Conservation (phyloP, 495 filamentous ascomycete species). For the Bryoglossum gracile region DNA sequence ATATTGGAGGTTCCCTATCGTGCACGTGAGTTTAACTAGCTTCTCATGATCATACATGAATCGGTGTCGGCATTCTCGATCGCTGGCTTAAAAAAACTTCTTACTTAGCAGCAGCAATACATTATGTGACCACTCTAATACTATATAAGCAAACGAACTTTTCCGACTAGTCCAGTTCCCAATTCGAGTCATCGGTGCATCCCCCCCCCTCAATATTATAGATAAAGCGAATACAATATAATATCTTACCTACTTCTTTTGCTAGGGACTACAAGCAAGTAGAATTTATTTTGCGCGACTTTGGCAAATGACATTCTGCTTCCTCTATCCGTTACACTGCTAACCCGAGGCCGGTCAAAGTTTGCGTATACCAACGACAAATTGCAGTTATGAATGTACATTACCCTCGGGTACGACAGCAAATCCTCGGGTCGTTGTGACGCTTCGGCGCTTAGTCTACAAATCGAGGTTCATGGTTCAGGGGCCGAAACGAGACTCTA, state of each 20-base stretch:
- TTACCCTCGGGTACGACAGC: conserved; percentile 9
- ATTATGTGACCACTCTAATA: no score
- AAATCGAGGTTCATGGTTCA: conserved; percentile 11
- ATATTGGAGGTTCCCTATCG: no score
- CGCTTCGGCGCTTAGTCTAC: conserved; percentile 13
- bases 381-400: conserved; percentile 15
- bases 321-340: conserved; percentile 21
- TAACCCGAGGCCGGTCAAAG: conserved; percentile 13
- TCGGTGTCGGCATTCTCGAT: no score
- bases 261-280: conserved; percentile 17
- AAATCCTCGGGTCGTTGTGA: conserved; percentile 9
- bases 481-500: conserved; percentile 11
- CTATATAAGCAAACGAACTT: no score
- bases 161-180: conserved; percentile 15
- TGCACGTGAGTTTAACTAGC: no score
- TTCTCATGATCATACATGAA: no score
- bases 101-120: no score
- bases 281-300: conserved; percentile 19
- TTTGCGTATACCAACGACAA: conserved; percentile 16
- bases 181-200: conserved; percentile 14
- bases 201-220: conserved; percentile 7
- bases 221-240: conserved; percentile 15
- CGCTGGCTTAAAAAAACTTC: no score
- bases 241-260: conserved; percentile 10
- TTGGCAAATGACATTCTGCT: conserved; percentile 20